Base-by-base conservation (phyloP, 148 eudicot species). In the Chenopodium suecicum region DNA sequence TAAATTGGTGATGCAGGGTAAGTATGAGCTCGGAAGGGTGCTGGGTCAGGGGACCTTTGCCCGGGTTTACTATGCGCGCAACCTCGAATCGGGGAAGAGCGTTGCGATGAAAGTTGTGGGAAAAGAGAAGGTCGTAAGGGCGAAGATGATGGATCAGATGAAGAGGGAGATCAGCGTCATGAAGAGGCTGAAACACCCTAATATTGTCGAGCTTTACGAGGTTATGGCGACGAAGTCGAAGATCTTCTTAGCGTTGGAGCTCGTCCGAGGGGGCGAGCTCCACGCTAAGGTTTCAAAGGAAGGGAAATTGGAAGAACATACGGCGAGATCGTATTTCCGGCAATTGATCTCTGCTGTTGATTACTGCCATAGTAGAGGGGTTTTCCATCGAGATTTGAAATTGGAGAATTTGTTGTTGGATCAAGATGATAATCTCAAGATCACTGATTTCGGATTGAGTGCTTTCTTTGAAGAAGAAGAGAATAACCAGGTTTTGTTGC, bases 1-100 rank as follows among this genome's bases (percentile, higher is more conserved):
- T 20, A 74, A 74, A 32, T 12, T 74, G 22, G 90, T 84, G 7
- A 79, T 93, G 31, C 85, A 90, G 14, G 97, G 97, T 9, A 93
- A 86, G 80, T 93, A 91, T 73, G 93, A 93, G 73, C 81, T 93
- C 0, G 97, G 97, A 1, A 87, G 95, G 70, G 76, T 87, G 22
- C 48, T 93, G 44, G 97, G 97, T 22, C 97, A 91, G 58, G 97
- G 97, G 9, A 89, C 92, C 5, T 93, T 93, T 65, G 97, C 93
- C 13, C 90, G 91, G 46, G 97, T 93, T 17, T 91, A 93, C 78
- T 90, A 86, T 78, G 92, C 95, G 0, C 86, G 91, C 7, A 86
- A 93, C 83, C 25, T 93, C 34, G 84, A 87, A 47, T 79, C 89
- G 0, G 95, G 91, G 0, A 86, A 86, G 78, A 92, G 81, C 87